Conservation (phyloP, 306 rosid species). For the Sechiopsis laciniata region DNA sequence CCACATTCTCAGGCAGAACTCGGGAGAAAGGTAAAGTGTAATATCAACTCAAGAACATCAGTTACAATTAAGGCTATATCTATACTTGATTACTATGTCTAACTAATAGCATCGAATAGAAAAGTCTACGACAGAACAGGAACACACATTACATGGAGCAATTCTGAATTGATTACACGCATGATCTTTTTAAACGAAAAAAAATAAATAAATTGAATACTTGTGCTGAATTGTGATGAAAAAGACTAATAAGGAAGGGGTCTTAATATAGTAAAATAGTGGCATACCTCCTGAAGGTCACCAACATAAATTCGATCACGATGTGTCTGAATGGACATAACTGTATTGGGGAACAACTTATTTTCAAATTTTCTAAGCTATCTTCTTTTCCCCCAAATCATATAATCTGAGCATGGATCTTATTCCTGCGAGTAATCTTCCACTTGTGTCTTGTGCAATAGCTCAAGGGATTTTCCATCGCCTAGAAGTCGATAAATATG, state of each 20-base stretch:
- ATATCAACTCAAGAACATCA: too few relatives aligned
- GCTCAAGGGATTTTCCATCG: slow-evolving; percentile 88
- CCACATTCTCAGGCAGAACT: too few relatives aligned
- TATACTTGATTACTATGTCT: too few relatives aligned
- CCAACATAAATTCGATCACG: slow-evolving; percentile 92
- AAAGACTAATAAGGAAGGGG: background rate
- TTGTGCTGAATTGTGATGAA: background rate
- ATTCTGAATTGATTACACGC: too few relatives aligned
- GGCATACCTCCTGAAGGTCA: slow-evolving; percentile 83
- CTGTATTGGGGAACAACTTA: slow-evolving; percentile 80
- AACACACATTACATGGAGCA: too few relatives aligned
- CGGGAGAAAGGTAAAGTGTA: too few relatives aligned
- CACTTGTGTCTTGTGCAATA: slow-evolving; percentile 90
- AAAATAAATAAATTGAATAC: too few relatives aligned
- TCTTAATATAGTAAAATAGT: slow-evolving; percentile 14
- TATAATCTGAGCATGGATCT: slow-evolving; percentile 81
- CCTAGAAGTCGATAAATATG: slow-evolving; percentile 87
- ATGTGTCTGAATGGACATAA: slow-evolving; percentile 74
- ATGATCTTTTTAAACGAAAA: too few relatives aligned
- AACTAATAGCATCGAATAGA: too few relatives aligned
- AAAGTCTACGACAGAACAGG: too few relatives aligned
- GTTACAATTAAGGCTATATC: too few relatives aligned
- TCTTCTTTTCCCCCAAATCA: slow-evolving; percentile 89
- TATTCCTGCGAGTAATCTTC: slow-evolving; percentile 93
- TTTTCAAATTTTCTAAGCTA: slow-evolving; percentile 89